These are phyloP conservation scores for Trichoderma oligosporum DNA, from an alignment of 2,329 filamentous ascomycete genomes.

Conservation along the genomic window DNA sequence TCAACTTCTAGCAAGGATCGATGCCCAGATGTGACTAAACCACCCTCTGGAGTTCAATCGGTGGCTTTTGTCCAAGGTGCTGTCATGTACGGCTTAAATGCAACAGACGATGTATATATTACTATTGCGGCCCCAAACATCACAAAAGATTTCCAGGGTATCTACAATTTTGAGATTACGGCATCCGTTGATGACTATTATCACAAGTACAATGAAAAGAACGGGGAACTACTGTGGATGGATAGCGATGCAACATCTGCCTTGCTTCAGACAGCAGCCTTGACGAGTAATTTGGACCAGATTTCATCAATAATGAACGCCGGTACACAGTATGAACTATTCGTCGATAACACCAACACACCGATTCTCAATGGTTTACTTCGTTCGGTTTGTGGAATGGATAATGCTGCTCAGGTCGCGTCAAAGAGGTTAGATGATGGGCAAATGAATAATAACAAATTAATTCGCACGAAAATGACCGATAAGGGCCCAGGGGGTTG, in stretches of 20 bases:
- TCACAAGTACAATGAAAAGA: conserved; percentile 55
- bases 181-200: conserved; percentile 77
- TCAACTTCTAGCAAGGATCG: conserved; percentile 48
- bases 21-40: conserved; percentile 28
- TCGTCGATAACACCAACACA: conserved; percentile 62
- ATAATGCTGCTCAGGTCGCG: conserved; percentile 59
- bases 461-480: conserved; percentile 62
- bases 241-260: conserved; percentile 80
- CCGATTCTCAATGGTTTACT: conserved; percentile 63
- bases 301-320: conserved; percentile 52
- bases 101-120: conserved; percentile 68
- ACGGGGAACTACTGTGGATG: conserved; percentile 64
- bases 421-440: conserved; percentile 49
- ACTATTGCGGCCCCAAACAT: conserved; percentile 68
- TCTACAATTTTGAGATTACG: conserved; percentile 78
- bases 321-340: conserved; percentile 69
- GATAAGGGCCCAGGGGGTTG: conserved; percentile 60
- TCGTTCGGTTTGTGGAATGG: conserved; percentile 78
- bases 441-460: conserved; percentile 41
- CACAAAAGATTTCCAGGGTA: conserved; percentile 55
- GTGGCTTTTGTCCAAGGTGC: conserved; percentile 64
- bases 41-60: conserved; percentile 26
- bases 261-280: conserved; percentile 72
- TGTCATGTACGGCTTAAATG: conserved; percentile 58
- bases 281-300: conserved; percentile 56